phyloP scores from a whole-genome alignment of 2,329 filamentous ascomycete genomes.

The Aureobasidium subglaciale region DNA sequence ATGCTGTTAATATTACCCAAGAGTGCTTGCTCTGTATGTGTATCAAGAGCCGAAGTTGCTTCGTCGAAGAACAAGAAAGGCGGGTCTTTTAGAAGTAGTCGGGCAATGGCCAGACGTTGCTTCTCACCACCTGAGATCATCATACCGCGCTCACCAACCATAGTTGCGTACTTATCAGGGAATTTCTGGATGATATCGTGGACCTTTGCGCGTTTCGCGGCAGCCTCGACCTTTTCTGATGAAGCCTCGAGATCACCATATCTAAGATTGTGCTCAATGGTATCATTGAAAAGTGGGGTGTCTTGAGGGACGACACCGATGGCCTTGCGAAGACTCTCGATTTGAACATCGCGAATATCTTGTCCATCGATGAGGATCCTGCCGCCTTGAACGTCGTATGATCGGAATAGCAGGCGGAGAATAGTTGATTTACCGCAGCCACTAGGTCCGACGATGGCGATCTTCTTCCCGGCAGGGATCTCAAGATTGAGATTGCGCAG shows the following conservation, averaged over 20 bases:
- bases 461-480: slow-evolving; percentile 91
- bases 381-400: slow-evolving; percentile 80
- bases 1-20: slow-evolving; percentile 91
- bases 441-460: slow-evolving; percentile 89
- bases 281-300: slow-evolving; percentile 94
- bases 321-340: slow-evolving; percentile 74
- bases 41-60: slow-evolving; percentile 86
- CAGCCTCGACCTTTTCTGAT: slow-evolving; percentile 64
- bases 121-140: slow-evolving; percentile 96
- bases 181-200: slow-evolving; percentile 74
- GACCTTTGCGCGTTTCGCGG: slow-evolving; percentile 75
- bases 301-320: slow-evolving; percentile 98
- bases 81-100: slow-evolving; percentile 81
- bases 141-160: slow-evolving; percentile 87
- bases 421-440: slow-evolving; percentile 96
- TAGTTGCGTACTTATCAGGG: slow-evolving; percentile 82
- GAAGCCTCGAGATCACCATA: slow-evolving; percentile 79
- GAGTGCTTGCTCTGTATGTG: slow-evolving; percentile 84
- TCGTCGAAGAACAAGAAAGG: slow-evolving; percentile 91
- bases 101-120: slow-evolving; percentile 76
- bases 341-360: slow-evolving; percentile 72
- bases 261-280: slow-evolving; percentile 88
- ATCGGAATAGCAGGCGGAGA: slow-evolving; percentile 83
- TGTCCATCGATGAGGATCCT: slow-evolving; percentile 89
- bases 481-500: slow-evolving; percentile 76